Evolutionary conservation across 768 basidiomycete species (phyloP).

Genomic region (Naganishia randhawae): DNA sequence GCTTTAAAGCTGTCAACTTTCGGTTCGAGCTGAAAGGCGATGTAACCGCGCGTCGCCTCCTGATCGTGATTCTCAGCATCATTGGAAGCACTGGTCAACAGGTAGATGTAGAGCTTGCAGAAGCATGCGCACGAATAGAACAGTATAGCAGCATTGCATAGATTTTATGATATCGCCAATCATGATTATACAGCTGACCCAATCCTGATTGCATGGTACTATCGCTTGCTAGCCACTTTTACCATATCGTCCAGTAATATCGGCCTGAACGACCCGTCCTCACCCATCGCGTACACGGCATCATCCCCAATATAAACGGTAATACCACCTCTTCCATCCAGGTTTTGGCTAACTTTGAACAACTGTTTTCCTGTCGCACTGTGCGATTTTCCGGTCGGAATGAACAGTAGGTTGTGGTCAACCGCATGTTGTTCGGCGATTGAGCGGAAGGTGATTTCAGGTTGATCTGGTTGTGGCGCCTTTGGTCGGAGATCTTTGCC

Average conservation of each 20-base stretch:
- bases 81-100: not conserved
- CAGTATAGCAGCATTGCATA: not conserved
- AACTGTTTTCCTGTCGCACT: conserved; percentile 82
- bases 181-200: not conserved
- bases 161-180: not conserved
- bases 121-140: not conserved
- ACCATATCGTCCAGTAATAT: conserved; percentile 88
- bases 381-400: conserved; percentile 81
- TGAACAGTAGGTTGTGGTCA: conserved; percentile 77
- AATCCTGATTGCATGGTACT: not conserved
- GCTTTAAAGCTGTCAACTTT: not conserved
- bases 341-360: conserved; percentile 71
- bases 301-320: conserved; percentile 87
- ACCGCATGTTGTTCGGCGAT: conserved; percentile 89
- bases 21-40: not conserved
- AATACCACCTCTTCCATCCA: conserved; percentile 80
- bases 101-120: not conserved
- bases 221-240: conserved; percentile 38
- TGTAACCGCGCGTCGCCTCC: not conserved
- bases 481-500: conserved; percentile 48
- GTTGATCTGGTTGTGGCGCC: conserved; percentile 22
- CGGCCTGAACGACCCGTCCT: conserved; percentile 60
- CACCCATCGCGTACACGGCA: conserved; percentile 77
- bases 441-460: conserved; percentile 83
- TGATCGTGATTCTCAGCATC: not conserved